These are phyloP conservation scores for Artemisia argyi DNA, from an alignment of 129 eudicot genomes.

Conservation along the genomic window DNA sequence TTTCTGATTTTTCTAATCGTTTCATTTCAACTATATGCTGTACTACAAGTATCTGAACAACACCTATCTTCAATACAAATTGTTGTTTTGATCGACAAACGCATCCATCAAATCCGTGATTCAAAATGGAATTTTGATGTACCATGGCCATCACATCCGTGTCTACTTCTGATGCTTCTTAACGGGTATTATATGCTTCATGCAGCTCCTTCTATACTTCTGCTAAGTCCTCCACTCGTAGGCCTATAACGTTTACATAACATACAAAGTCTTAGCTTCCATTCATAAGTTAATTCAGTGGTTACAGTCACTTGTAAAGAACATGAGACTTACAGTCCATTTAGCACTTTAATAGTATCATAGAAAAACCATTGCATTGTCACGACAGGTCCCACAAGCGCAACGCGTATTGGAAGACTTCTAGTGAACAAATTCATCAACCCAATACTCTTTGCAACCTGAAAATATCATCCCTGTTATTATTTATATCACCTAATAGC, in stretches of 20 bases:
- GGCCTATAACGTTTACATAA: conserved; percentile 47
- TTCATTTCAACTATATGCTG: conserved; percentile 10
- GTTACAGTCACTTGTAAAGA: background rate
- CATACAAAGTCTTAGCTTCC: background rate
- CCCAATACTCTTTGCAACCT: conserved; percentile 82
- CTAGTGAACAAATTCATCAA: conserved; percentile 71
- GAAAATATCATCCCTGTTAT: conserved; percentile 4
- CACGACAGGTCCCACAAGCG: conserved; percentile 83
- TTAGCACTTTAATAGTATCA: conserved; percentile 80
- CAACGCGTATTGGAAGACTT: conserved; percentile 84
- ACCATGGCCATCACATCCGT: background rate
- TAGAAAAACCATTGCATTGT: conserved; percentile 91
- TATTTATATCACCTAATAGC: background rate
- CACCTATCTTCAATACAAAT: too few relatives aligned
- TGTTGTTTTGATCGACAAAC: background rate
- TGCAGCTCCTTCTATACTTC: conserved; percentile 31
- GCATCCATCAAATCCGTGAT: background rate
- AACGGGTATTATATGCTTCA: conserved; percentile 7
- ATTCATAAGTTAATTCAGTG: background rate
- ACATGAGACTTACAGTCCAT: conserved; percentile 72
- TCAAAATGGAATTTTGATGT: background rate
- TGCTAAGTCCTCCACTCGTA: conserved; percentile 77
- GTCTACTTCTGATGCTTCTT: conserved; percentile 5
- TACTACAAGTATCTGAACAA: background rate
- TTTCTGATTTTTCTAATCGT: background rate